A percentile compares a stretch with the other conserved stretches of the same genome.
Conservation (phyloP, 257 asterid genomes). For the Phtheirospermum japonicum region DNA sequence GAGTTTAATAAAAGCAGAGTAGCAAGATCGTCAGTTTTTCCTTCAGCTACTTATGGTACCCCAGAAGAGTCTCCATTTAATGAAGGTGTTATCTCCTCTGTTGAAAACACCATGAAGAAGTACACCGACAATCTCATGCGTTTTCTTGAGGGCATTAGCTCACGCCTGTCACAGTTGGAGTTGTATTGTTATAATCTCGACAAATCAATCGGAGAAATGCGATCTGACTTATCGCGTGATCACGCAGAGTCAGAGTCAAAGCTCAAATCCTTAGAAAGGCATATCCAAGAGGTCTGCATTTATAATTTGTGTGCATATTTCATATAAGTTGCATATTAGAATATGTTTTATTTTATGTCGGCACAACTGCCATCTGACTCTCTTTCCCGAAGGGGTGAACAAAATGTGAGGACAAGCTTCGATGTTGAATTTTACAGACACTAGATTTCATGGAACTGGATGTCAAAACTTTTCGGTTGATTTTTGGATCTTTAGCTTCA, state of each 20-base stretch:
- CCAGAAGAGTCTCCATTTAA: constrained; percentile 76
- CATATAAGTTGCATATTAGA: neutral
- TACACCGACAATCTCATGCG: constrained; percentile 85
- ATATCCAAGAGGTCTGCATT: constrained; percentile 75
- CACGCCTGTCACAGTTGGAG: constrained; percentile 89
- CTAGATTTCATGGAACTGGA: neutral
- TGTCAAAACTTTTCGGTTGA: neutral
- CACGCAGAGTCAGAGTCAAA: constrained; percentile 71
- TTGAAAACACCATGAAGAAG: constrained; percentile 81
- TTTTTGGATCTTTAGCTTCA: neutral
- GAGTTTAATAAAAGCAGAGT: constrained; percentile 75
- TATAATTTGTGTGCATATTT: constrained; percentile 2
- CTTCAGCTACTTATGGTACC: constrained; percentile 55
- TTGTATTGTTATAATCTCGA: constrained; percentile 87
- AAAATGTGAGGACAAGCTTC: neutral
- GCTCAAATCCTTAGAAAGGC: constrained; percentile 83
- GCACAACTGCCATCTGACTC: constrained; percentile 1
- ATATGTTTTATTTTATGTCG: neutral
- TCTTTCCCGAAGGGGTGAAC: neutral
- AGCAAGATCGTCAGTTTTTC: constrained; percentile 66
- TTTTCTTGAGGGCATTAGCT: constrained; percentile 92
- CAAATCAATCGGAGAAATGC: constrained; percentile 91
- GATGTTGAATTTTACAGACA: neutral
- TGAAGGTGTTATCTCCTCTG: constrained; percentile 61
- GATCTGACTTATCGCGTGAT: constrained; percentile 69